Percentiles rank a stretch among this genome's conserved stretches.
These are phyloP conservation scores for Didymella pinodella DNA, from an alignment of 2,329 filamentous ascomycete genomes.

Conservation along the genomic window DNA sequence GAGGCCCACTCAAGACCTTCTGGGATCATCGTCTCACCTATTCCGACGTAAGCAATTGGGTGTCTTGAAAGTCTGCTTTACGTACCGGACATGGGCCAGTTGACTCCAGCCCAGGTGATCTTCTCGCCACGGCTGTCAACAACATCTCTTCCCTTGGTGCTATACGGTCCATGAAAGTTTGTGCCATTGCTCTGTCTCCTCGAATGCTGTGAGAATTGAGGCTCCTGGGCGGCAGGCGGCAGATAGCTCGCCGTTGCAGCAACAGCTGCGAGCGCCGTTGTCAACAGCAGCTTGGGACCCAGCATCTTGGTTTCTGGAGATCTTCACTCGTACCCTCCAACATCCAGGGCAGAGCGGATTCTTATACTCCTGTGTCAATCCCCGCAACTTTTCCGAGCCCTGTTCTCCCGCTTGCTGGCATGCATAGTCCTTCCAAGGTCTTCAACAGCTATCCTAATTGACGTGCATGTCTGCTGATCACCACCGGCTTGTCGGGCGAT, in stretches of 20 bases:
- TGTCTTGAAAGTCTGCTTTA: not conserved
- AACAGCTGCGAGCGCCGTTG: conserved; percentile 27
- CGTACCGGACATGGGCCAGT: conserved; percentile 60
- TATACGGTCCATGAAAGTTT: conserved; percentile 47
- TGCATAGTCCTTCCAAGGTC: conserved; percentile 18
- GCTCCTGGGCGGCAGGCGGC: conserved; percentile 26
- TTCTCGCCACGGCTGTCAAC: conserved; percentile 51
- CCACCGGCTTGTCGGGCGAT: conserved; percentile 32
- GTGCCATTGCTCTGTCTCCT: conserved; percentile 35
- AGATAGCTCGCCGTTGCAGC: conserved; percentile 29
- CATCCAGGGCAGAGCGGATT: conserved; percentile 1
- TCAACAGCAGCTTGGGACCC: conserved; percentile 30
- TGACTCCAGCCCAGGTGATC: conserved; percentile 67
- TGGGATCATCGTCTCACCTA: conserved; percentile 66
- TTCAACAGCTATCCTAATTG: conserved; percentile 26
- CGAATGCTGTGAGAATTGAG: conserved; percentile 30
- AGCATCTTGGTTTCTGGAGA: conserved; percentile 27
- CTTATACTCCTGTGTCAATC: conserved; percentile 7
- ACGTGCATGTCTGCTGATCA: conserved; percentile 28
- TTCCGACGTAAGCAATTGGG: not conserved
- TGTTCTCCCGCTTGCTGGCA: conserved; percentile 12
- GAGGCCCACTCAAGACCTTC: conserved; percentile 67
- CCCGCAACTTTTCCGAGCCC: not conserved
- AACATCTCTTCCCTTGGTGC: conserved; percentile 51
- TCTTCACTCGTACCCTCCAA: conserved; percentile 15